These are phyloP conservation scores for Chenopodium quinoa DNA, from an alignment of 148 eudicot genomes.

Conservation along the genomic window DNA sequence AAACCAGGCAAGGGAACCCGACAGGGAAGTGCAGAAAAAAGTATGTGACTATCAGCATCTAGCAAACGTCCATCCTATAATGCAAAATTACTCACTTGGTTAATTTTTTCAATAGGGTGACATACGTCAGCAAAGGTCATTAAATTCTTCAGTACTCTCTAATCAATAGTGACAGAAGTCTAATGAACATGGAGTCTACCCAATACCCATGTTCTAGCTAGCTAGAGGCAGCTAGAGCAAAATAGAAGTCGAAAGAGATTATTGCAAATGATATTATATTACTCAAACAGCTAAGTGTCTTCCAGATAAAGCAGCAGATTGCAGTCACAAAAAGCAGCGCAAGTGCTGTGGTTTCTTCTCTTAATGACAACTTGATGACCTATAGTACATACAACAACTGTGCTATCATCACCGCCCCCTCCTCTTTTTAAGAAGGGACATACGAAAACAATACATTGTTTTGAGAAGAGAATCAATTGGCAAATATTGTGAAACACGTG, in stretches of 20 bases:
- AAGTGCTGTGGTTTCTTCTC: not conserved
- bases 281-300: not conserved
- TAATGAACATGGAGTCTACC: not conserved
- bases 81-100: conserved; percentile 23
- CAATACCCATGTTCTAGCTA: not conserved
- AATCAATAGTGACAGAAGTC: not conserved
- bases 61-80: conserved; percentile 71
- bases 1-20: conserved; percentile 81
- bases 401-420: too few relatives aligned
- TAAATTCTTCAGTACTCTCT: not conserved
- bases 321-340: not conserved
- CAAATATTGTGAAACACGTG: not conserved
- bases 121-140: not conserved
- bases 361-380: not conserved
- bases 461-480: not conserved
- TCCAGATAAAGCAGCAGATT: not conserved
- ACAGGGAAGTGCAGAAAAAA: conserved; percentile 93
- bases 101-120: conserved; percentile 18
- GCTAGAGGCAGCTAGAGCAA: not conserved
- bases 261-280: not conserved
- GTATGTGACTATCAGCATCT: conserved; percentile 78
- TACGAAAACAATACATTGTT: too few relatives aligned
- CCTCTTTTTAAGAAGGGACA: too few relatives aligned
- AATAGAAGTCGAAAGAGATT: not conserved
- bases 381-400: not conserved